Percentiles rank a stretch among this genome's conserved stretches.
Evolutionary conservation across 2,329 filamentous ascomycete genomes (phyloP).

Genomic region (Fusarium vanettenii): DNA sequence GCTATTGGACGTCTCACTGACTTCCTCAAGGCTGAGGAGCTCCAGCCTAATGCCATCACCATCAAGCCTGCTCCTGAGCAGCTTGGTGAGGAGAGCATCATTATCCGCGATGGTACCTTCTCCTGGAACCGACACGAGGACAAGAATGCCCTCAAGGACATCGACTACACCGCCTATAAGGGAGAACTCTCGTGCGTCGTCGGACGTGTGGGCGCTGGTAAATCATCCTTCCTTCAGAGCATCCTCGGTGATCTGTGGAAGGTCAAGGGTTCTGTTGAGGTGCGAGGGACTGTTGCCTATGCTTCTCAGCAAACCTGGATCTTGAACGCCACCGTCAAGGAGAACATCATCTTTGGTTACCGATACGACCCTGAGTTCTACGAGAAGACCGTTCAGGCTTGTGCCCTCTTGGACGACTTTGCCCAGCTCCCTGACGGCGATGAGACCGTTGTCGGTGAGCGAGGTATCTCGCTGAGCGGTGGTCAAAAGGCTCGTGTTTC

Average conservation of each 20-base stretch:
- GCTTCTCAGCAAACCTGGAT: constrained; percentile 96
- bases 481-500: constrained; percentile 96
- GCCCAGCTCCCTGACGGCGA: constrained; percentile 93
- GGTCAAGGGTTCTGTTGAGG: constrained; percentile 81
- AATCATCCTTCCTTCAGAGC: constrained; percentile 90
- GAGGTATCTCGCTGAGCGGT: constrained; percentile 94
- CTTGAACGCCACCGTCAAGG: constrained; percentile 96
- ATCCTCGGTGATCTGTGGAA: constrained; percentile 95
- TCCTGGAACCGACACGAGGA: constrained; percentile 91
- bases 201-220: constrained; percentile 92
- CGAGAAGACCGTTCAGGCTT: constrained; percentile 90
- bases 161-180: constrained; percentile 90
- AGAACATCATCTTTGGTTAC: constrained; percentile 97
- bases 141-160: constrained; percentile 79
- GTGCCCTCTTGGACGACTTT: constrained; percentile 92
- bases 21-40: constrained; percentile 88
- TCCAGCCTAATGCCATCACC: constrained; percentile 85
- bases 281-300: constrained; percentile 88
- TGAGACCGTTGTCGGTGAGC: constrained; percentile 95
- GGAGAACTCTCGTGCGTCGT: constrained; percentile 94
- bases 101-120: constrained; percentile 86
- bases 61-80: constrained; percentile 77
- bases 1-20: constrained; percentile 86
- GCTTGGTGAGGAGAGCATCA: constrained; percentile 85
- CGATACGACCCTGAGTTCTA: constrained; percentile 95